phyloP scores from a whole-genome alignment of 768 basidiomycete species.

The Amanita rubescens region DNA sequence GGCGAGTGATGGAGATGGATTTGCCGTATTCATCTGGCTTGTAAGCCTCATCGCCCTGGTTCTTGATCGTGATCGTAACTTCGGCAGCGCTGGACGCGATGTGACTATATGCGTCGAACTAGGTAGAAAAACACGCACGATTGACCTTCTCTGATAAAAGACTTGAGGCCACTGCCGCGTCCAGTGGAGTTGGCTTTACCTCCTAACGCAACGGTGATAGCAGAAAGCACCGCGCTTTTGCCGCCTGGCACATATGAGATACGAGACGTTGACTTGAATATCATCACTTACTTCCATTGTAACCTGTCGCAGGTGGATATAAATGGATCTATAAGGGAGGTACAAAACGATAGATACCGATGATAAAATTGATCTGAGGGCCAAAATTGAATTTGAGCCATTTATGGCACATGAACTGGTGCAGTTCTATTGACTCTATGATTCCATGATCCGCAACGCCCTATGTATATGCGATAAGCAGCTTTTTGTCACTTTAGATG shows the following conservation, averaged over 20 bases:
- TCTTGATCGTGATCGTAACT: conserved; percentile 79
- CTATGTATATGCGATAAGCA: conserved; percentile 34
- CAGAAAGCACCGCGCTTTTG: conserved; percentile 91
- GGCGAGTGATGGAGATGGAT: conserved; percentile 77
- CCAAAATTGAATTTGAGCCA: conserved; percentile 80
- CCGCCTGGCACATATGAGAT: conserved; percentile 52
- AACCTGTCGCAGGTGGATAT: conserved; percentile 38
- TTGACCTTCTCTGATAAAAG: conserved; percentile 81
- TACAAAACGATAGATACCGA: conserved; percentile 42
- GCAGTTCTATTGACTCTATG: conserved; percentile 78
- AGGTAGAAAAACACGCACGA: conserved; percentile 36
- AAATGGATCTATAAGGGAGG: neutral
- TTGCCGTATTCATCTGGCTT: conserved; percentile 80
- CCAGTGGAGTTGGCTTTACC: conserved; percentile 92
- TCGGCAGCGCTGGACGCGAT: conserved; percentile 47
- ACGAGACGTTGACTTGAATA: neutral
- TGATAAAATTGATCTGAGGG: conserved; percentile 95
- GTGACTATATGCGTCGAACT: neutral
- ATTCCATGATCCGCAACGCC: conserved; percentile 81
- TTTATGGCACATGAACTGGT: conserved; percentile 96
- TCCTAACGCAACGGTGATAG: conserved; percentile 87
- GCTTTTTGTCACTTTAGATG: conserved; percentile 2
- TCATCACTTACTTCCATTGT: conserved; percentile 77
- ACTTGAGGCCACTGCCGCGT: conserved; percentile 76
- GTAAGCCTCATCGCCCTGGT: conserved; percentile 87